Evolutionary conservation across 257 asterid genomes (phyloP).

Genomic region (Ocimum tenuiflorum): DNA sequence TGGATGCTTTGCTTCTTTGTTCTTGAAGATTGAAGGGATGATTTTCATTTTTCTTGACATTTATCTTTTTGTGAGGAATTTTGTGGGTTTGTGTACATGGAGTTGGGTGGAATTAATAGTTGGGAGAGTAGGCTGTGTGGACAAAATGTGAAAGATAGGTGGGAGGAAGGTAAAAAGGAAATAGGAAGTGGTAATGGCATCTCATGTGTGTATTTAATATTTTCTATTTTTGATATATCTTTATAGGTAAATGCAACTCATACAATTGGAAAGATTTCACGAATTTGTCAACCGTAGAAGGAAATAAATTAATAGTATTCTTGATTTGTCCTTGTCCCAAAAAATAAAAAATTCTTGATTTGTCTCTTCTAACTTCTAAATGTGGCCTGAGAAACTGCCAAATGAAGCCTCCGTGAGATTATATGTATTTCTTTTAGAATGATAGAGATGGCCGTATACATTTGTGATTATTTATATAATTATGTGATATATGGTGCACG

Average conservation of each 20-base stretch:
- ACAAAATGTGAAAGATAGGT: conserved; percentile 19
- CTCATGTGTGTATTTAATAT: conserved; percentile 12
- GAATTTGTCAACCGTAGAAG: background rate
- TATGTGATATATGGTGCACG: background rate
- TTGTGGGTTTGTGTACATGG: background rate
- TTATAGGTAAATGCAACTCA: background rate
- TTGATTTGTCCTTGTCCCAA: background rate
- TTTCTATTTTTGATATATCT: conserved; percentile 7
- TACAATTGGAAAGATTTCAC: background rate
- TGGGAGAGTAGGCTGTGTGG: background rate
- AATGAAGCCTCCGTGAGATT: background rate
- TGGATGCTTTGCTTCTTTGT: conserved; percentile 16
- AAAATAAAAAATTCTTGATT: background rate
- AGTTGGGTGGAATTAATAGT: conserved; percentile 29
- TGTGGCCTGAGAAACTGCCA: background rate
- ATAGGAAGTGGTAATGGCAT: conserved; percentile 17
- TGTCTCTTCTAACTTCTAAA: background rate
- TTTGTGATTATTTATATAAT: no score
- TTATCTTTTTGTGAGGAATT: background rate
- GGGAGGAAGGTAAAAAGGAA: conserved; percentile 26
- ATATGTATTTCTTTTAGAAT: no score
- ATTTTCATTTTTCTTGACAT: conserved; percentile 29
- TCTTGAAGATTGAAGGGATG: conserved; percentile 34
- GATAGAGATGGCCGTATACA: no score
- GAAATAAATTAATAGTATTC: background rate